Evolutionary conservation across 2,329 filamentous ascomycete genomes (phyloP), one percentile per base, ranked within the genome.

Genomic region (Pseudogymnoascus sp.): DNA sequence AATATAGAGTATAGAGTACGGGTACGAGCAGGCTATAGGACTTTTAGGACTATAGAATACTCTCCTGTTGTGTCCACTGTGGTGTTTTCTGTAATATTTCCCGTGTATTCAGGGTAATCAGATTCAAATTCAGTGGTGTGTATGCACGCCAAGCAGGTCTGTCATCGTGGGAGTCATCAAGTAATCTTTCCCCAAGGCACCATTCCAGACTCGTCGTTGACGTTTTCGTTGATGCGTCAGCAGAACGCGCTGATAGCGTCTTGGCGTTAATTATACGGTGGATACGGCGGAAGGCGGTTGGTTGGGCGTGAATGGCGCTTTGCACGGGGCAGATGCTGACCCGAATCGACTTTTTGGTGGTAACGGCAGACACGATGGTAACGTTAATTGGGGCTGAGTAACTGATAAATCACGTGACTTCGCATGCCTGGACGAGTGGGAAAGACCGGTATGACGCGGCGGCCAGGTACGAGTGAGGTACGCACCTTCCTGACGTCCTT

Each of bases 221-320:
- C 50, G 16, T 56, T 34, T 56, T 34, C 8, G 14, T 31, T 53
- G 28, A 34, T 56, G 50, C 50, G 50, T 56, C 50, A 56, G 46
- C 28, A 56, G n/a, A 34, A 56, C 28, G 28, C n/a, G 25, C 14
- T 21, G 8, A 25, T 56, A 34, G 50, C 10, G 50, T 21, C 50
- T 56, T 56, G 50, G 50, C 28, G 50, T 34, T 56, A 34, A 56
- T 56, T 56, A 56, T 56, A 56, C 50, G 50, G 50, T 34, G 50
- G 50, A 56, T 56, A 18, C 50, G 50, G 46, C 10, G 23, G 38
- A 14, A 7, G 18, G 42, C 11, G 40, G 44, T 18, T n/a, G 44
- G 44, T 25, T 25, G 21, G 44, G 23, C n/a, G 44, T 56, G 25
- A 14, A 31, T 34, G 50, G 50, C 50, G 50, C 28, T 34, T 46